Evolutionary conservation across 2,329 filamentous ascomycete genomes (phyloP), one percentile per base, ranked within the genome.

Genomic region (Biscogniauxia sp.): DNA sequence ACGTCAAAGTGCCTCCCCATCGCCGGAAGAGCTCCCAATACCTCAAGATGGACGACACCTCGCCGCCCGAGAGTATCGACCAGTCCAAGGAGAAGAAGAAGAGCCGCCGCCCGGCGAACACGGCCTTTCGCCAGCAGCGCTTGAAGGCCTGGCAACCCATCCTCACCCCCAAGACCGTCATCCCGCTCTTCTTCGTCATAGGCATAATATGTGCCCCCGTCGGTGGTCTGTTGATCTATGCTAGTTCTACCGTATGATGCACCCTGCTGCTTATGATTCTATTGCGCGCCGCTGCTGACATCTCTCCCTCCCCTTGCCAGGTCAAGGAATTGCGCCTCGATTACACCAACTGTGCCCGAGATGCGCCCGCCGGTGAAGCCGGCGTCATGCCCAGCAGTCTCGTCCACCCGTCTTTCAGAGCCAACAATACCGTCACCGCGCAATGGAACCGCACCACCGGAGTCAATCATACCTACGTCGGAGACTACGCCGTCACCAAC

Each of bases 91-190:
- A 95, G 79, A 95, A 93, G 82, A 86, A 89, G 77, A 97, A 97
- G 87, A 96, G 87, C 83, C 88, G 91, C 78, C 89, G 92, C 78
- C 94, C 94, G 69, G 92, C 93, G 69, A 97, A 98, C 80, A 98
- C 94, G 61, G 95, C 95, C 11, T 99, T 98, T 75, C 87, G 95
- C 70, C 95, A 99, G 76, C 95, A 99, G 78, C 88, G 95, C 74
- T 80, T 99, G 77, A 97, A 98, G 80, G 95, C 95, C 80, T 99
- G 95, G 95, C 95, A 99, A 90, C 94, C 94, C 45, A 97, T 98
- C 73, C 82, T 97, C 56, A 98, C 94, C 3, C 94, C 94, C 1
- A 97, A 97, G 80, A 97, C 93, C 56, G 72, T 74, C 56, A 72
- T 74, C 57, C 73, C 72, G 53, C 82, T 93, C 58, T 92, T 93